phyloP scores from a whole-genome alignment of 805 yeast genomes.

The Yarrowia bubula region DNA sequence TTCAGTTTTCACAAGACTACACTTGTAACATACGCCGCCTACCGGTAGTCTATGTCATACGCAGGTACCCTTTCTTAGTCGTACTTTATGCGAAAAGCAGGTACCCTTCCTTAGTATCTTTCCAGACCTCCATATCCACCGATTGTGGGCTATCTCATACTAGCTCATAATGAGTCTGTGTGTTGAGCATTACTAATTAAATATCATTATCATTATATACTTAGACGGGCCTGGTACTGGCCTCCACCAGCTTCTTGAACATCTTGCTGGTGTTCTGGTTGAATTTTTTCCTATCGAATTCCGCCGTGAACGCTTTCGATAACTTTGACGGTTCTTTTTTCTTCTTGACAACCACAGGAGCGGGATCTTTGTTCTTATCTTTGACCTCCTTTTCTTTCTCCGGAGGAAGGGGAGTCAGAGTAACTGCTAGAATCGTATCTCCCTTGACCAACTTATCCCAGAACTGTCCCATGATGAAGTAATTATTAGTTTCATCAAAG shows the following conservation, averaged over 20 bases:
- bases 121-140: no score
- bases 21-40: no score
- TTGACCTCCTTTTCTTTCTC: constrained; percentile 10
- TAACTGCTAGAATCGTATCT: neutral
- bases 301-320: neutral
- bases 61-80: no score
- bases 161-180: neutral
- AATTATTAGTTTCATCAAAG: constrained; percentile 15
- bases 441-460: constrained; percentile 9
- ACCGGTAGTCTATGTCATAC: no score
- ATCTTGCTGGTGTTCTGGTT: constrained; percentile 12
- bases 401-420: constrained; percentile 11
- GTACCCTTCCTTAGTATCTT: no score
- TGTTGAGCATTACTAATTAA: neutral
- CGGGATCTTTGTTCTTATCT: neutral
- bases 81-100: no score
- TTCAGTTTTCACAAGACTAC: no score
- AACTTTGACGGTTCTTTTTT: constrained; percentile 15
- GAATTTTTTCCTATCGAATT: constrained; percentile 12
- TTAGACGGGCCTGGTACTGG: neutral
- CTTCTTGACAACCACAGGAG: neutral
- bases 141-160: no score
- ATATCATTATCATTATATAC: neutral
- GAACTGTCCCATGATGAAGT: constrained; percentile 22
- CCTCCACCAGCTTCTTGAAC: constrained; percentile 14